Evolutionary conservation across 768 basidiomycete genomes (phyloP).

Genomic region (Mycena latifolia): DNA sequence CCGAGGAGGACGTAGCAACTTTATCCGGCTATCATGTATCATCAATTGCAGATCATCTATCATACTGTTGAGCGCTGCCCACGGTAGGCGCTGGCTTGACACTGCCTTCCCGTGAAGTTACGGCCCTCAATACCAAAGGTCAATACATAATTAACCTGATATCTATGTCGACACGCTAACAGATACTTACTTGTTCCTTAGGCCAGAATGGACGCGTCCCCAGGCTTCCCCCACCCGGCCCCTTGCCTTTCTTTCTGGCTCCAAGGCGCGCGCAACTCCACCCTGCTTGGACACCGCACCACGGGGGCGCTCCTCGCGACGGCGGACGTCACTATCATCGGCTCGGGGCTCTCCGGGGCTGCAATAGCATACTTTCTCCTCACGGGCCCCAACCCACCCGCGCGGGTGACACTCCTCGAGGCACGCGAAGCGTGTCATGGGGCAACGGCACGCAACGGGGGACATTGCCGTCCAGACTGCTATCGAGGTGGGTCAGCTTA

Average conservation of each 20-base stretch:
- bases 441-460: conserved; percentile 45
- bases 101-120: no score
- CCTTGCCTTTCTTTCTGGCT: conserved; percentile 50
- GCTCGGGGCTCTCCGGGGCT: conserved; percentile 50
- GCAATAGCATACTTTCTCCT: conserved; percentile 46
- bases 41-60: no score
- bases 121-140: no score
- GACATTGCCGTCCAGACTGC: conserved; percentile 42
- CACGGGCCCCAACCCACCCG: conserved; percentile 33
- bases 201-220: conserved; percentile 14
- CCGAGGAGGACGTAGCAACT: no score
- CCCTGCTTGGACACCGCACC: conserved; percentile 36
- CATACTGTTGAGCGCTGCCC: no score
- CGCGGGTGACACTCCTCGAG: conserved; percentile 53
- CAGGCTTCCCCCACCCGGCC: conserved; percentile 35
- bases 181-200: no score
- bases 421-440: conserved; percentile 52
- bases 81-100: no score
- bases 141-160: no score
- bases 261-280: conserved; percentile 37
- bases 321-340: conserved; percentile 48
- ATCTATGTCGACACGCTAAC: no score
- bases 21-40: no score
- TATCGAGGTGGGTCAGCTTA: conserved; percentile 38
- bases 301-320: conserved; percentile 33